phyloP scores from a whole-genome alignment of 495 filamentous ascomycete species.

The Neurospora hispaniola region DNA sequence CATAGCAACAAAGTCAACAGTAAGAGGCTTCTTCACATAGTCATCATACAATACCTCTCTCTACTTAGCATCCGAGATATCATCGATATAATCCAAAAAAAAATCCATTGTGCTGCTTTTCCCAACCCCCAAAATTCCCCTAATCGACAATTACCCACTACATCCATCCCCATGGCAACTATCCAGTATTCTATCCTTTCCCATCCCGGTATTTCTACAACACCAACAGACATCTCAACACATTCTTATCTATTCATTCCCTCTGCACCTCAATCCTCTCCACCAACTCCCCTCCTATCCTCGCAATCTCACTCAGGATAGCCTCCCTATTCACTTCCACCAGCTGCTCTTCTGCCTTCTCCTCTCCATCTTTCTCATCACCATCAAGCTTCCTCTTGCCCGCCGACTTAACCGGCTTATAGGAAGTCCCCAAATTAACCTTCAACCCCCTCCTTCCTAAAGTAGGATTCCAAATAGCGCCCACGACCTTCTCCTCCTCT shows the following conservation, averaged over 20 bases:
- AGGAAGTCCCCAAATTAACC: conserved; percentile 57
- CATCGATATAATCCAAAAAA: too few species aligned
- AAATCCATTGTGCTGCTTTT: too few species aligned
- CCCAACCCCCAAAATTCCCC: too few species aligned
- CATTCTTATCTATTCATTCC: not conserved
- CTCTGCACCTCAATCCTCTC: conserved; percentile 39
- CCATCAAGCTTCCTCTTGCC: not conserved
- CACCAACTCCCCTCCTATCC: conserved; percentile 53
- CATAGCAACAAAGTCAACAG: too few species aligned
- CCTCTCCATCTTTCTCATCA: conserved; percentile 9
- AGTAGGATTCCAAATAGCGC: conserved; percentile 74
- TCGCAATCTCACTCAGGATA: conserved; percentile 71
- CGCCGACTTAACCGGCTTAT: conserved; percentile 32
- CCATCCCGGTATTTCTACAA: too few species aligned
- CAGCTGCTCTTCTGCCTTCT: conserved; percentile 18
- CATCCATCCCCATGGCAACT: too few species aligned
- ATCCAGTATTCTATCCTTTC: too few species aligned
- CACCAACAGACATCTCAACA: too few species aligned
- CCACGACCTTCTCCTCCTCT: conserved; percentile 47
- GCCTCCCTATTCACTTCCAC: conserved; percentile 61
- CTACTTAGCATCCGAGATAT: too few species aligned
- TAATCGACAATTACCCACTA: too few species aligned
- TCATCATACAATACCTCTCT: too few species aligned
- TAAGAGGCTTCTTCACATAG: too few species aligned
- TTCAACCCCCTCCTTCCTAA: conserved; percentile 47